phyloP scores from a whole-genome alignment of 2,329 filamentous ascomycete species.

The Fusarium stilboides region DNA sequence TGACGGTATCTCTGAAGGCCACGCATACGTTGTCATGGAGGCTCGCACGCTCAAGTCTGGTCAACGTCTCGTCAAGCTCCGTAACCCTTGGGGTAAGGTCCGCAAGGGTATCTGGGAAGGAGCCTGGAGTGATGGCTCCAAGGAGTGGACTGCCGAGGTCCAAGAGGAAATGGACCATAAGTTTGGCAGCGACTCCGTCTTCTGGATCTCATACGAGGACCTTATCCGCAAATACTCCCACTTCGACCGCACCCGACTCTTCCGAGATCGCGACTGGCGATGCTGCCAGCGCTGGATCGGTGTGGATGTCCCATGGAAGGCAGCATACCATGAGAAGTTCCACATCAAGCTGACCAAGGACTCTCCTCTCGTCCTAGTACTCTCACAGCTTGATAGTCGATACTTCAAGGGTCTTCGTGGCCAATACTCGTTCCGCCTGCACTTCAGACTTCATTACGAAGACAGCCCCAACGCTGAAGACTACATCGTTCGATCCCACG shows the following conservation, averaged over 20 bases:
- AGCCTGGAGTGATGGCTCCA: slow-evolving; percentile 72
- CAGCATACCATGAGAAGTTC: slow-evolving; percentile 74
- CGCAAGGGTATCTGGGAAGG: slow-evolving; percentile 73
- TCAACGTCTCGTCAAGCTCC: slow-evolving; percentile 70
- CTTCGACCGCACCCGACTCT: slow-evolving; percentile 74
- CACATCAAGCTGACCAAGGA: slow-evolving; percentile 69
- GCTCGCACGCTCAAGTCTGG: slow-evolving; percentile 67
- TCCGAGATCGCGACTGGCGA: slow-evolving; percentile 70
- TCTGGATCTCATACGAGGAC: slow-evolving; percentile 76
- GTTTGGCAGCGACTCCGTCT: slow-evolving; percentile 74
- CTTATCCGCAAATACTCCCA: slow-evolving; percentile 74
- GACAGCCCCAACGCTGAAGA: slow-evolving; percentile 68
- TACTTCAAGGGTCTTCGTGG: slow-evolving; percentile 75
- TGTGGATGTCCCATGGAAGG: slow-evolving; percentile 73
- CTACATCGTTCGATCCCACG: slow-evolving; percentile 72
- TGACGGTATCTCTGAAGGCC: slow-evolving; percentile 70
- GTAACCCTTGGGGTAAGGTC: slow-evolving; percentile 73
- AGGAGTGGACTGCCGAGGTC: slow-evolving; percentile 73
- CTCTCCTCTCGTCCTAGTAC: slow-evolving; percentile 71
- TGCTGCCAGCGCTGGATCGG: slow-evolving; percentile 73
- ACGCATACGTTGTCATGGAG: slow-evolving; percentile 74
- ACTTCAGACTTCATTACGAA: slow-evolving; percentile 66
- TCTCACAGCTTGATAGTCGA: slow-evolving; percentile 73
- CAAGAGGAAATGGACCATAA: slow-evolving; percentile 71
- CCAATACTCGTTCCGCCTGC: slow-evolving; percentile 67